These are phyloP conservation scores for Suillus paluster DNA, from an alignment of 768 basidiomycete species.

Conservation along the genomic window DNA sequence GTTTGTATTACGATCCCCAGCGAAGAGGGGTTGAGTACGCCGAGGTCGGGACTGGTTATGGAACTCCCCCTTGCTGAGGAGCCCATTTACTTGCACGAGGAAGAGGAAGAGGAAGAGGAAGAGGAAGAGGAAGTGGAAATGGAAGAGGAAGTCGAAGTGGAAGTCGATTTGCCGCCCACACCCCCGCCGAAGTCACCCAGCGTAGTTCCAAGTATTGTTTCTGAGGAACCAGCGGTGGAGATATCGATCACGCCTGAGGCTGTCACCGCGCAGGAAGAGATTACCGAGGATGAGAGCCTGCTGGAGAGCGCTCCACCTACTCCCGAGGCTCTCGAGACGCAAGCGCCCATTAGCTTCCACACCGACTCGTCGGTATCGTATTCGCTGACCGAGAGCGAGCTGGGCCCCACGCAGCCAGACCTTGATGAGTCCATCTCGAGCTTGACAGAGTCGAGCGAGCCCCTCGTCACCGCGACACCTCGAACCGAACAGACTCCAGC, in stretches of 20 bases:
- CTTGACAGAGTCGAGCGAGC: constrained; percentile 47
- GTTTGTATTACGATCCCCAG: constrained; percentile 42
- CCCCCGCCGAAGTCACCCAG: constrained; percentile 34
- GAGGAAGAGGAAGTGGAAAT: too few species aligned
- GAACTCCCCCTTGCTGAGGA: constrained; percentile 27
- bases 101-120: neutral
- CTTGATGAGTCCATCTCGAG: constrained; percentile 34
- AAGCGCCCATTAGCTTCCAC: neutral
- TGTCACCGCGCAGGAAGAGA: constrained; percentile 1
- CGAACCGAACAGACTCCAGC: constrained; percentile 24
- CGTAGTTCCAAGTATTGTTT: constrained; percentile 28
- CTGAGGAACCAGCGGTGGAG: constrained; percentile 28
- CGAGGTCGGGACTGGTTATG: constrained; percentile 41
- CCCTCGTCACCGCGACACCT: constrained; percentile 28
- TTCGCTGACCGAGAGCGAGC: neutral
- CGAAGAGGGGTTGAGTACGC: constrained; percentile 31
- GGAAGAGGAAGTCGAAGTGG: neutral
- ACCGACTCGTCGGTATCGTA: constrained; percentile 2
- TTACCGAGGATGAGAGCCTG: constrained; percentile 6
- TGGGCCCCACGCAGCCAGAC: constrained; percentile 21
- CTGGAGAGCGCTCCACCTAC: neutral
- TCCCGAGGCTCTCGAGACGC: neutral
- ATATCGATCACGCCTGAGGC: constrained; percentile 25
- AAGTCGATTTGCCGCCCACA: constrained; percentile 21
- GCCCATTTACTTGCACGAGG: neutral